phyloP scores from a whole-genome alignment of 2,329 filamentous ascomycete species.

The Penicillium brasilianum region DNA sequence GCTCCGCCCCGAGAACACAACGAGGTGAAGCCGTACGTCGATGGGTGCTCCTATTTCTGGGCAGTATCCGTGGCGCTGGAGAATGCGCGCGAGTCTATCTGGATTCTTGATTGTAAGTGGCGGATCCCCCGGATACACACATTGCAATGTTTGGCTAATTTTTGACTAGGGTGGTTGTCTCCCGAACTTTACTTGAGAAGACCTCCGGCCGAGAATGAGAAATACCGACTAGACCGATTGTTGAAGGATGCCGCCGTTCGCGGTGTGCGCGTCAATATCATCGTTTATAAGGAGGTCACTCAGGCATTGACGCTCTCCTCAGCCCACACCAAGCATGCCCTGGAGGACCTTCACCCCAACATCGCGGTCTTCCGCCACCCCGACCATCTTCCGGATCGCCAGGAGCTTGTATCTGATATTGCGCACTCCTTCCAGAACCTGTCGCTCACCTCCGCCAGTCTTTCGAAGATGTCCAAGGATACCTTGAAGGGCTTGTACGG shows the following conservation, averaged over 20 bases:
- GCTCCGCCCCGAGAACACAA: slow-evolving; percentile 73
- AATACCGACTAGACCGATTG: slow-evolving; percentile 83
- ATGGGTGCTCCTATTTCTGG: slow-evolving; percentile 83
- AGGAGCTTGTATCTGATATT: slow-evolving; percentile 66
- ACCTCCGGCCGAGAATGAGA: slow-evolving; percentile 78
- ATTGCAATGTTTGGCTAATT: background rate
- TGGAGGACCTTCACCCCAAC: slow-evolving; percentile 79
- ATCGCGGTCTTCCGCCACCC: slow-evolving; percentile 90
- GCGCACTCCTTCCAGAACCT: slow-evolving; percentile 61
- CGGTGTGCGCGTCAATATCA: slow-evolving; percentile 81
- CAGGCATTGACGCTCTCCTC: slow-evolving; percentile 75
- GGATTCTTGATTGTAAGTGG: slow-evolving; percentile 75
- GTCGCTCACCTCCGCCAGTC: slow-evolving; percentile 59
- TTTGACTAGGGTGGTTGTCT: slow-evolving; percentile 71
- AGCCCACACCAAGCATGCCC: slow-evolving; percentile 76
- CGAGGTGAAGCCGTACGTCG: slow-evolving; percentile 83
- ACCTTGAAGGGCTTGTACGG: slow-evolving; percentile 81
- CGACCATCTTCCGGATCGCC: slow-evolving; percentile 78
- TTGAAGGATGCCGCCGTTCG: slow-evolving; percentile 80
- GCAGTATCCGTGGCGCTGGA: slow-evolving; percentile 81
- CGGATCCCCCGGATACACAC: background rate
- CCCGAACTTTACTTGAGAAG: slow-evolving; percentile 85
- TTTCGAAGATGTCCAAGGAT: slow-evolving; percentile 71
- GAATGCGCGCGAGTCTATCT: slow-evolving; percentile 75
- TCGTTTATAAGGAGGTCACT: slow-evolving; percentile 90